These are phyloP conservation scores for Aspergillus japonicus DNA, from an alignment of 2,329 filamentous ascomycete genomes.

Conservation along the genomic window DNA sequence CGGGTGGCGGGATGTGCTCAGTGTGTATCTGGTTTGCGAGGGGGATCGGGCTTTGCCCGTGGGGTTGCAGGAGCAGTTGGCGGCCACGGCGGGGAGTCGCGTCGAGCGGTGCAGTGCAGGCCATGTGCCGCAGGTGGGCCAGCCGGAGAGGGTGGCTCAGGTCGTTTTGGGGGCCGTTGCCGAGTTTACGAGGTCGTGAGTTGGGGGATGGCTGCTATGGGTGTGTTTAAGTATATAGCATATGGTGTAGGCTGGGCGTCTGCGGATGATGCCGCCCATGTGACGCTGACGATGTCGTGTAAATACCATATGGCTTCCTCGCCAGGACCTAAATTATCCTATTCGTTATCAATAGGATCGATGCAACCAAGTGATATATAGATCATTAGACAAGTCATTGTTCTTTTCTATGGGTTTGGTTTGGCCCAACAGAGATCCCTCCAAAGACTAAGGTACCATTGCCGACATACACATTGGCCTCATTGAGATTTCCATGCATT, in stretches of 20 bases:
- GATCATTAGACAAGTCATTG: constrained; percentile 26
- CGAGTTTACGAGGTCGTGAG: not conserved
- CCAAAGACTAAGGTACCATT: constrained; percentile 12
- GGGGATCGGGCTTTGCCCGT: not conserved
- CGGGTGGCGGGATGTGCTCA: constrained; percentile 6
- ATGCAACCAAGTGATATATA: constrained; percentile 2
- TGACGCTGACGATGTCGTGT: not conserved
- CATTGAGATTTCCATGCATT: constrained; percentile 16
- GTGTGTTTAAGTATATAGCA: no score
- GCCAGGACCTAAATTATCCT: no score
- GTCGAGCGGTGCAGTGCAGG: not conserved
- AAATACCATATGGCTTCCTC: no score
- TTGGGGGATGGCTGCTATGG: not conserved
- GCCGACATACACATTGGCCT: constrained; percentile 15
- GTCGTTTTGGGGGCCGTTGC: not conserved
- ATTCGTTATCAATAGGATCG: not conserved
- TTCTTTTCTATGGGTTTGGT: constrained; percentile 31
- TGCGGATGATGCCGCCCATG: not conserved
- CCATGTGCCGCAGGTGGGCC: constrained; percentile 1
- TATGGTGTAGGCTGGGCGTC: not conserved
- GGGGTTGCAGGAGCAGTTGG: constrained; percentile 4
- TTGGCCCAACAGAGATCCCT: constrained; percentile 19
- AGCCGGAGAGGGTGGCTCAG: not conserved
- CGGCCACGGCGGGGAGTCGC: not conserved
- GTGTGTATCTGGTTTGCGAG: constrained; percentile 2